A percentile compares a stretch with the other conserved stretches of the same genome.
Evolutionary conservation across 768 basidiomycete species (phyloP).

Genomic region (Fibroporia radiculosa): DNA sequence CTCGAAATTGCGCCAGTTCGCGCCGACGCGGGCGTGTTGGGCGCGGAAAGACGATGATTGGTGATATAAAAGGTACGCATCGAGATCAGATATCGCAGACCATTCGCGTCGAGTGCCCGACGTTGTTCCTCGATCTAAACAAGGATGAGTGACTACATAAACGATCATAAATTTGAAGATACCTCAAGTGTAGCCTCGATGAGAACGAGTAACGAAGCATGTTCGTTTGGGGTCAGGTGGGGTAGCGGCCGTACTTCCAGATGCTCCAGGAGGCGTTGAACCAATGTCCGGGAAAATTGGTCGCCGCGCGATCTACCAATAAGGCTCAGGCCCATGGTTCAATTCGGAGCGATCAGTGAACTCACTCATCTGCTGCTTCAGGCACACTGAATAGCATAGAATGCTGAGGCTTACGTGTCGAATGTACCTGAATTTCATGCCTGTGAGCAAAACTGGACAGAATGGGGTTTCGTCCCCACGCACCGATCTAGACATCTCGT

Average conservation of each 20-base stretch:
- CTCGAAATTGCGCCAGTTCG: constrained; percentile 30
- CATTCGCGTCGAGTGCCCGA: constrained; percentile 87
- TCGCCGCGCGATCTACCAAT: constrained; percentile 40
- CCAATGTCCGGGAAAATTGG: constrained; percentile 52
- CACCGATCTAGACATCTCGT: constrained; percentile 13
- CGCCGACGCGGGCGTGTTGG: constrained; percentile 36
- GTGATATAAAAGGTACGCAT: constrained; percentile 89
- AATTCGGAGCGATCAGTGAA: not conserved
- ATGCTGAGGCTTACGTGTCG: constrained; percentile 32
- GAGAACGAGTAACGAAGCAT: constrained; percentile 74
- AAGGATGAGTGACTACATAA: not conserved
- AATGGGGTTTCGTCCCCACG: not conserved
- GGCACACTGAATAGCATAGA: constrained; percentile 46
- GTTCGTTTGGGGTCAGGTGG: constrained; percentile 71
- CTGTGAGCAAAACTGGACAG: not conserved
- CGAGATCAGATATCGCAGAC: constrained; percentile 86
- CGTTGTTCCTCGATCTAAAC: constrained; percentile 60
- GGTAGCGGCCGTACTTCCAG: constrained; percentile 60
- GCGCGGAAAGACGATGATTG: constrained; percentile 52
- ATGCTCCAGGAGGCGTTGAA: constrained; percentile 51
- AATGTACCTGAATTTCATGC: not conserved
- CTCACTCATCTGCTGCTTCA: constrained; percentile 40
- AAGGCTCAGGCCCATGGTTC: not conserved
- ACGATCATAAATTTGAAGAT: not conserved
- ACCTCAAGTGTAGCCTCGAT: constrained; percentile 87